Evolutionary conservation across 768 basidiomycete genomes (phyloP).

Genomic region (Lentinula sp.): DNA sequence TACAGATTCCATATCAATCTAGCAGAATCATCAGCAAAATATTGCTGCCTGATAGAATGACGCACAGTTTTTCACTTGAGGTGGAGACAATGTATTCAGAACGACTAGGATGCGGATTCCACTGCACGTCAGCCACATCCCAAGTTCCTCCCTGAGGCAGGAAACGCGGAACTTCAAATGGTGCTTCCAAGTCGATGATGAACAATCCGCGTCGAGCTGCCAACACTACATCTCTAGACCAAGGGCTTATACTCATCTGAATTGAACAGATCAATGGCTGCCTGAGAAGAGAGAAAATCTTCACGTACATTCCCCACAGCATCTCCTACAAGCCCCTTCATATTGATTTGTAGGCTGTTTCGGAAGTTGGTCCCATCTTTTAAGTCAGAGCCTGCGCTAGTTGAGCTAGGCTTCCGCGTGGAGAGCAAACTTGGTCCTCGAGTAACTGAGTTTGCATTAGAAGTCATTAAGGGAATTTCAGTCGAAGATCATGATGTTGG

Average conservation of each 20-base stretch:
- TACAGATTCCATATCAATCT: slow-evolving; percentile 95
- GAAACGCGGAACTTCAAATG: slow-evolving; percentile 83
- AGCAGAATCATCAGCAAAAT: not conserved
- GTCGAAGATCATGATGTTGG: not conserved
- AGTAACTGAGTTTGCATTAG: not conserved
- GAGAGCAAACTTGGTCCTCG: not conserved
- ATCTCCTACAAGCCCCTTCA: slow-evolving; percentile 75
- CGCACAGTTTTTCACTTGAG: slow-evolving; percentile 82
- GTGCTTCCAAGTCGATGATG: slow-evolving; percentile 89
- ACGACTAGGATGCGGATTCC: slow-evolving; percentile 78
- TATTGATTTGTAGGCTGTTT: slow-evolving; percentile 65
- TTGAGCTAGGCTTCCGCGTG: not conserved
- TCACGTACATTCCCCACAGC: slow-evolving; percentile 75
- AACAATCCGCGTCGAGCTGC: slow-evolving; percentile 90
- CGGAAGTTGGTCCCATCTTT: slow-evolving; percentile 60
- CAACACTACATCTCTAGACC: slow-evolving; percentile 82
- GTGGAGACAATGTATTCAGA: slow-evolving; percentile 85
- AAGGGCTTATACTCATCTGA: slow-evolving; percentile 90
- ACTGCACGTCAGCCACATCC: slow-evolving; percentile 92
- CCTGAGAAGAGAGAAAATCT: not conserved
- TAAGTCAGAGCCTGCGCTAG: not conserved
- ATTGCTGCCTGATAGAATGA: slow-evolving; percentile 1
- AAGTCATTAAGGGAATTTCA: not conserved
- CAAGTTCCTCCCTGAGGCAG: slow-evolving; percentile 95
- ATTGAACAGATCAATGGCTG: not conserved